Base-by-base conservation (phyloP, 768 basidiomycete species). In the Boletus coccyginus region DNA sequence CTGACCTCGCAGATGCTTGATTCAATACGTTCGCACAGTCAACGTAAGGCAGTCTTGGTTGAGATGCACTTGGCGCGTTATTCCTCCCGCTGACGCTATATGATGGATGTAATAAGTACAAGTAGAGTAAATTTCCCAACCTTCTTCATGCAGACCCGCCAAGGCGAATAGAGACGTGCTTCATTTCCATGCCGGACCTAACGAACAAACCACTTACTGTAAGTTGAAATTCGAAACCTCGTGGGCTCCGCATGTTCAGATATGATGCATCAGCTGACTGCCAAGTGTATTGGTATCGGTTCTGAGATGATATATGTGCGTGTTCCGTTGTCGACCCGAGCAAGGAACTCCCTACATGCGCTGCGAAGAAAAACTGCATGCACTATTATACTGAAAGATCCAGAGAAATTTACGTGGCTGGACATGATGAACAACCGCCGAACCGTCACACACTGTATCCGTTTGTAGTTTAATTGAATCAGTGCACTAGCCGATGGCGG, bases 1-100 rank as follows among this genome's bases (percentile, higher is more conserved):
- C 29, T 13, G 50, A 43, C 50, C 56, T 53, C 21, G 11, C 61
- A 64, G 63, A 62, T 55, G 64, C 69, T 59, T 75, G 66, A 66
- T 55, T 53, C 39, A 56, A 49, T 38, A 40, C 17, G 32, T 55
- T 56, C 52, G 50, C 49, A 58, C 32, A 45, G 35, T 47, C 46
- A 19, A 41, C 53, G 46, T 4, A 50, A 43, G 49, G 46, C 31
- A 42, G 29, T 24, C 19, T 31, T 35, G 43, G 51, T 31, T 55
- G 21, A 44, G 52, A 54, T 19, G 27, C 41, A 49, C 19, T 42
- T 8, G 36, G 43, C 12, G 17, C 27, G 27, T 6, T 27, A 6
- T 5, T 27, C 27, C 27, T 27, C 27, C 27, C 27, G 27, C 4
- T 27, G 27, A 27, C 27, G 27, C 27, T 27, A 27, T 3, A 27